phyloP scores from a whole-genome alignment of 768 basidiomycete genomes.

The Boletus eberwhitei region DNA sequence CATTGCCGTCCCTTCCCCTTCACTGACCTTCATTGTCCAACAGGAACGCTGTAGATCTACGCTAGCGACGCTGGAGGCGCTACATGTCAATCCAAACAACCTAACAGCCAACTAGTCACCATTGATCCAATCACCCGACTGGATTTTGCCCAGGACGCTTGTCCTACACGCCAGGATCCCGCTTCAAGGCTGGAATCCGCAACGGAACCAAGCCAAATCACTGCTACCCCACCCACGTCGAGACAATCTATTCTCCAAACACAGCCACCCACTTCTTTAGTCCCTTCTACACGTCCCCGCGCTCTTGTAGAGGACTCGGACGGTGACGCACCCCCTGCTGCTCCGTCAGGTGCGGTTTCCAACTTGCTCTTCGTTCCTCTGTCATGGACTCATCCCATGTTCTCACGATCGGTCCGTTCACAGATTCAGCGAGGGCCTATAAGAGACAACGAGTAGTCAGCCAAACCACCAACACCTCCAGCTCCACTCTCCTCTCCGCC shows the following conservation, averaged over 20 bases:
- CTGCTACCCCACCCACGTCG: slow-evolving; percentile 18
- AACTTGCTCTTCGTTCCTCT: neutral
- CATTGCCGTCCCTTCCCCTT: slow-evolving; percentile 14
- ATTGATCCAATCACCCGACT: slow-evolving; percentile 68
- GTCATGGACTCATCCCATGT: neutral
- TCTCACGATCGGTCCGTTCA: slow-evolving; percentile 6
- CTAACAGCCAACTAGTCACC: slow-evolving; percentile 36
- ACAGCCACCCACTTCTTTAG: slow-evolving; percentile 39
- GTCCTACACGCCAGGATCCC: slow-evolving; percentile 40
- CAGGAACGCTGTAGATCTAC: slow-evolving; percentile 19
- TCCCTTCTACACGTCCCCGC: slow-evolving; percentile 64
- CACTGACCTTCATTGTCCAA: slow-evolving; percentile 19
- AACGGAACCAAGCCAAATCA: slow-evolving; percentile 28
- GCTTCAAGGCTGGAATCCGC: slow-evolving; percentile 48
- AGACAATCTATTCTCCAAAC: slow-evolving; percentile 25
- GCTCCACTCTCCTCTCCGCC: slow-evolving; percentile 29
- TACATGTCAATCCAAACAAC: slow-evolving; percentile 25
- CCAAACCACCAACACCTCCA: slow-evolving; percentile 32
- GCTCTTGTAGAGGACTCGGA: slow-evolving; percentile 56
- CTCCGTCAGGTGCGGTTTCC: slow-evolving; percentile 22
- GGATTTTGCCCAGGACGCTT: slow-evolving; percentile 54
- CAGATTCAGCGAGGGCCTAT: slow-evolving; percentile 55
- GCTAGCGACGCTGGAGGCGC: slow-evolving; percentile 22
- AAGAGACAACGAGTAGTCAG: slow-evolving; percentile 68
- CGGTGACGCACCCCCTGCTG: slow-evolving; percentile 29